phyloP scores from a whole-genome alignment of 352 stramenopile species.

The Thraustochytrium striatum region DNA sequence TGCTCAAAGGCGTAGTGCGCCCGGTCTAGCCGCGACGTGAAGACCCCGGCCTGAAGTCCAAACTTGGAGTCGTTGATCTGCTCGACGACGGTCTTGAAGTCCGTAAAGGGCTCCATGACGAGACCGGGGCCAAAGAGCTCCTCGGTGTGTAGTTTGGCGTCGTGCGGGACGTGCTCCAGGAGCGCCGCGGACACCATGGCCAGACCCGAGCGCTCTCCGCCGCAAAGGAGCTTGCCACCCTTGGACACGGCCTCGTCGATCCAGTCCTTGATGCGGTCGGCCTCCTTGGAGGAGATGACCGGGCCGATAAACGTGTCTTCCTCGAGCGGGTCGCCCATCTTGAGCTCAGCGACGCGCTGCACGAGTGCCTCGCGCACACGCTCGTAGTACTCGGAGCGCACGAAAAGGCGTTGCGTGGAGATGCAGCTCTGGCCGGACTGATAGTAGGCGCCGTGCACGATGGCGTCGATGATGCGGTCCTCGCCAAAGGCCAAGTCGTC shows the following conservation, averaged over 20 bases:
- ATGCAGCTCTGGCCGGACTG: constrained; percentile 55
- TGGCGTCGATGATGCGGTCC: constrained; percentile 26
- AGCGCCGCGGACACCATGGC: constrained; percentile 52
- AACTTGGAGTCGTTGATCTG: constrained; percentile 53
- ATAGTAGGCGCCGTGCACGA: constrained; percentile 50
- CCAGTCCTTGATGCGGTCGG: constrained; percentile 50
- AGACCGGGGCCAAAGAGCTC: constrained; percentile 55
- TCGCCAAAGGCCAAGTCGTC: constrained; percentile 49
- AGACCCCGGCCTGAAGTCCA: constrained; percentile 53
- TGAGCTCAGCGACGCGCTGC: constrained; percentile 49
- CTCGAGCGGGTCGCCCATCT: constrained; percentile 52
- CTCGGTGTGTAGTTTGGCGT: constrained; percentile 49
- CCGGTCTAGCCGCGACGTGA: constrained; percentile 48
- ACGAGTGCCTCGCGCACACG: constrained; percentile 41
- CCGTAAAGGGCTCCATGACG: constrained; percentile 42
- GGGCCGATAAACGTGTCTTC: constrained; percentile 54
- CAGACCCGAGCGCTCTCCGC: constrained; percentile 46
- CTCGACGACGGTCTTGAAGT: constrained; percentile 50
- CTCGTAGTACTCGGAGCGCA: constrained; percentile 54
- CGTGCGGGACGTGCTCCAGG: constrained; percentile 50
- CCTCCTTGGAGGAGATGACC: constrained; percentile 53
- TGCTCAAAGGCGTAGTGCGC: constrained; percentile 53
- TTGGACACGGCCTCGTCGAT: constrained; percentile 51
- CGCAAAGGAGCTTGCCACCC: constrained; percentile 48
- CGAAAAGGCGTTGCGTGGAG: constrained; percentile 53